These are phyloP conservation scores for Brettanomyces naardenensis DNA, from an alignment of 805 yeast genomes.

Conservation along the genomic window DNA sequence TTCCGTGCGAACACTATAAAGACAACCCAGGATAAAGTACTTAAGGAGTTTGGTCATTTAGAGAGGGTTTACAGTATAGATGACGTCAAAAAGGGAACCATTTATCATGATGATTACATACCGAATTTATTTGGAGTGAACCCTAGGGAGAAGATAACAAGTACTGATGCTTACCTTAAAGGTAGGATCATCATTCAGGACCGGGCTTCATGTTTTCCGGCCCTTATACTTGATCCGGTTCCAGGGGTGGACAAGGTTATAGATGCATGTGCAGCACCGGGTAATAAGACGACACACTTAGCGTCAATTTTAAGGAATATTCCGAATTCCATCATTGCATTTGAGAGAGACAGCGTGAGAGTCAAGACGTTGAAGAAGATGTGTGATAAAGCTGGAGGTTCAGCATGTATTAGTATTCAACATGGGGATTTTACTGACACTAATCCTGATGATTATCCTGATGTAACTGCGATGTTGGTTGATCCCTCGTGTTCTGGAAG, in stretches of 20 bases:
- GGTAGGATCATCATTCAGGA: constrained; percentile 91
- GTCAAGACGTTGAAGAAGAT: constrained; percentile 64
- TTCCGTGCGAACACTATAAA: constrained; percentile 64
- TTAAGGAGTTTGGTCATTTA: constrained; percentile 36
- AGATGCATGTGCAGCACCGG: constrained; percentile 98
- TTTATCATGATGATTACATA: constrained; percentile 67
- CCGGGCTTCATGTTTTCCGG: constrained; percentile 95
- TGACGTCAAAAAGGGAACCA: constrained; percentile 40
- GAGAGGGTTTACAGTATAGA: constrained; percentile 37
- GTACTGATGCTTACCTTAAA: constrained; percentile 56
- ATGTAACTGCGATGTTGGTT: constrained; percentile 74
- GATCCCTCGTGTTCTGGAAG: constrained; percentile 98
- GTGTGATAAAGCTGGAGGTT: constrained; percentile 72
- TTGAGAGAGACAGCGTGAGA: constrained; percentile 76
- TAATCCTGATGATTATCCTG: constrained; percentile 48
- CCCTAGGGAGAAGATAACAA: constrained; percentile 63
- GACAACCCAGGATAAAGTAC: constrained; percentile 31
- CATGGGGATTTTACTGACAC: constrained; percentile 56
- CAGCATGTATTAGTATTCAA: constrained; percentile 31
- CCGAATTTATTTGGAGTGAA: constrained; percentile 77
- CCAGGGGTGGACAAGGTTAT: constrained; percentile 54
- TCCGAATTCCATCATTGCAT: constrained; percentile 57
- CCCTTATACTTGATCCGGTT: constrained; percentile 61
- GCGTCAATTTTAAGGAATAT: constrained; percentile 52
- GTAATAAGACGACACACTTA: constrained; percentile 91